Percentiles rank a stretch among this genome's conserved stretches.
Evolutionary conservation across 2,329 filamentous ascomycete genomes (phyloP).

Genomic region (Ophiobolus disseminans): DNA sequence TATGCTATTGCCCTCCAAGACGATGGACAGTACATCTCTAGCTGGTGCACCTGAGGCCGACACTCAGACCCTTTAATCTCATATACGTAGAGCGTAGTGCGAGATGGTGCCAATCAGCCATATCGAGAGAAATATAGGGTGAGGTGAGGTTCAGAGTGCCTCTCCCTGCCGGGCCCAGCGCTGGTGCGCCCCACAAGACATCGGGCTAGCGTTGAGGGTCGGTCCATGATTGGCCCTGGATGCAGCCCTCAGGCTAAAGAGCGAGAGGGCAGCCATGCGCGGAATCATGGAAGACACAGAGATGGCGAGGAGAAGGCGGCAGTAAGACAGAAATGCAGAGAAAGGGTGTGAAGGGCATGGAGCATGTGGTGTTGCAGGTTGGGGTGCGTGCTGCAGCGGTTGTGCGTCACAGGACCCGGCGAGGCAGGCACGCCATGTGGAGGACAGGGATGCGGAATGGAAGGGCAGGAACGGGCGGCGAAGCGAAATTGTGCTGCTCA

Average conservation of each 20-base stretch:
- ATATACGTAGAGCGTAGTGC: slow-evolving; percentile 22
- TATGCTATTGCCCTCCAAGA: slow-evolving; percentile 29
- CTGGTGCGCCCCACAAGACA: slow-evolving; percentile 25
- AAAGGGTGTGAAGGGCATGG: slow-evolving; percentile 23
- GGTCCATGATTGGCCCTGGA: slow-evolving; percentile 27
- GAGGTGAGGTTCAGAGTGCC: slow-evolving; percentile 36
- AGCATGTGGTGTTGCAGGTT: slow-evolving; percentile 40
- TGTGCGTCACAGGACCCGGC: slow-evolving; percentile 32
- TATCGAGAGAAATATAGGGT: slow-evolving; percentile 32
- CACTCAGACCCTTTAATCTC: slow-evolving; percentile 44
- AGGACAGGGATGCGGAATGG: slow-evolving; percentile 36
- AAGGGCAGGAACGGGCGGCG: slow-evolving; percentile 23
- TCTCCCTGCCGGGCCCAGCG: slow-evolving; percentile 16
- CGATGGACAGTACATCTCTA: slow-evolving; percentile 14
- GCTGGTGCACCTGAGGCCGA: slow-evolving; percentile 23
- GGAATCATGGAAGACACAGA: slow-evolving; percentile 1
- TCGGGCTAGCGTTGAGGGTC: slow-evolving; percentile 25
- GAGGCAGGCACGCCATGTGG: slow-evolving; percentile 38
- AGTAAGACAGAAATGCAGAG: slow-evolving; percentile 8
- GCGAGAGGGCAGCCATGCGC: neutral
- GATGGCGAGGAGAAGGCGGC: slow-evolving; percentile 7
- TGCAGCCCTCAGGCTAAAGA: slow-evolving; percentile 35
- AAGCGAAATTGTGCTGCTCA: slow-evolving; percentile 45
- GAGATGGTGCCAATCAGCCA: slow-evolving; percentile 12
- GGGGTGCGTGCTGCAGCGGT: slow-evolving; percentile 30